Conservation (phyloP, 192 early-diverging fungal genomes). For the Thamnidium elegans region DNA sequence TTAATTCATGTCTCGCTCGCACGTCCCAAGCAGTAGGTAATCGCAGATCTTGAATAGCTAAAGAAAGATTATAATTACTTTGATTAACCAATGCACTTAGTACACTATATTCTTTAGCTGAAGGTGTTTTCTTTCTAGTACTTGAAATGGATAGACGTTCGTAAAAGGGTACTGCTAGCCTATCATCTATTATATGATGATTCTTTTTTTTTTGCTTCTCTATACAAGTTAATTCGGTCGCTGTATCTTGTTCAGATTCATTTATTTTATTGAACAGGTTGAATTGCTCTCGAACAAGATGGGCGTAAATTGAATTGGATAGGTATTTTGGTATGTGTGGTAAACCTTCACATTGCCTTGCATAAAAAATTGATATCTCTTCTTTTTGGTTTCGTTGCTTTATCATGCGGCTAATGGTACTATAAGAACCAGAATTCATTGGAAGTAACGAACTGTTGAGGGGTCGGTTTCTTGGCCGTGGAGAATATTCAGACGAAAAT, state of each 20-base stretch:
- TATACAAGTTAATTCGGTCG: too few species aligned
- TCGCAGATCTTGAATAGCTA: slow-evolving; percentile 13
- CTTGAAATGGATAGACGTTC: not conserved
- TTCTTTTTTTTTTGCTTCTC: not conserved
- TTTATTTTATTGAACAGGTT: not conserved
- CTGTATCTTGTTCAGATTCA: not conserved
- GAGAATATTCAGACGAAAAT: too few species aligned
- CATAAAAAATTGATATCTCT: slow-evolving; percentile 14
- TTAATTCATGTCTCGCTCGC: slow-evolving; percentile 50
- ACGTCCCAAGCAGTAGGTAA: slow-evolving; percentile 59
- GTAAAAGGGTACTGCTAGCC: not conserved
- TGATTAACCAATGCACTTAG: not conserved
- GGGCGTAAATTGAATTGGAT: not conserved
- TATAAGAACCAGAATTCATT: too few species aligned
- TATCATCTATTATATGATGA: not conserved
- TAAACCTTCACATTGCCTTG: not conserved
- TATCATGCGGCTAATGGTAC: too few species aligned
- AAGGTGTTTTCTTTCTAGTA: not conserved
- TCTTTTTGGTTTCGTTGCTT: too few species aligned
- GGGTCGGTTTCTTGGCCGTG: too few species aligned
- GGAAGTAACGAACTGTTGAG: too few species aligned
- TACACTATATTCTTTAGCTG: not conserved
- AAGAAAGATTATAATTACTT: not conserved
- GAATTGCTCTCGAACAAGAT: not conserved
- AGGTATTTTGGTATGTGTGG: not conserved